Evolutionary conservation across 139 green algal genomes (phyloP).

Genomic region (Chlorella vulgaris): DNA sequence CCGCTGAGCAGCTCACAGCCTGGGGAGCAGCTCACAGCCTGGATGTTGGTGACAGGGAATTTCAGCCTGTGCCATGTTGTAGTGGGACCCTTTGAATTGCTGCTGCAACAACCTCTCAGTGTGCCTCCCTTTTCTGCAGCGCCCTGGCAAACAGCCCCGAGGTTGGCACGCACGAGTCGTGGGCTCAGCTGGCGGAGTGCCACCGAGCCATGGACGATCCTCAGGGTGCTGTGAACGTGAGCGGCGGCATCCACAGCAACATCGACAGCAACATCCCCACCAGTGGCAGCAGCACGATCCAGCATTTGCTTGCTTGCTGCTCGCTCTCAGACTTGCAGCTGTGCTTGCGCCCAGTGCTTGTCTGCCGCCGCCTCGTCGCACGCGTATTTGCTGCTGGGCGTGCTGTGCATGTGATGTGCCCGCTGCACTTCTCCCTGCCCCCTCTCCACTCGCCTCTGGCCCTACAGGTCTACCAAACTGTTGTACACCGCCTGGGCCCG

Average conservation of each 20-base stretch:
- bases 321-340: too few relatives aligned
- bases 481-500: conserved; percentile 20
- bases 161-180: conserved; percentile 51
- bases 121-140: not conserved
- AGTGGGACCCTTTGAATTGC: too few relatives aligned
- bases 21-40: not conserved
- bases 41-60: not conserved
- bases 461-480: conserved; percentile 24
- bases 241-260: conserved; percentile 5
- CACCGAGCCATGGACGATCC: conserved; percentile 35
- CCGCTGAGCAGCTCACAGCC: not conserved
- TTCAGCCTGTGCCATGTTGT: not conserved
- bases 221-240: conserved; percentile 44
- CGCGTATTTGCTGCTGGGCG: not conserved
- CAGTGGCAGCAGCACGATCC: too few relatives aligned
- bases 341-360: too few relatives aligned
- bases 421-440: not conserved
- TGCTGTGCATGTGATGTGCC: not conserved
- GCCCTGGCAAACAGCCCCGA: conserved; percentile 41
- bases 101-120: not conserved
- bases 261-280: too few relatives aligned
- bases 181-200: conserved; percentile 61
- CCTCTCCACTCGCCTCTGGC: too few relatives aligned
- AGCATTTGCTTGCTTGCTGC: too few relatives aligned
- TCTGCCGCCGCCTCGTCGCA: not conserved